Evolutionary conservation across 306 rosid genomes (phyloP).

Genomic region (Begonia fuchsioides): DNA sequence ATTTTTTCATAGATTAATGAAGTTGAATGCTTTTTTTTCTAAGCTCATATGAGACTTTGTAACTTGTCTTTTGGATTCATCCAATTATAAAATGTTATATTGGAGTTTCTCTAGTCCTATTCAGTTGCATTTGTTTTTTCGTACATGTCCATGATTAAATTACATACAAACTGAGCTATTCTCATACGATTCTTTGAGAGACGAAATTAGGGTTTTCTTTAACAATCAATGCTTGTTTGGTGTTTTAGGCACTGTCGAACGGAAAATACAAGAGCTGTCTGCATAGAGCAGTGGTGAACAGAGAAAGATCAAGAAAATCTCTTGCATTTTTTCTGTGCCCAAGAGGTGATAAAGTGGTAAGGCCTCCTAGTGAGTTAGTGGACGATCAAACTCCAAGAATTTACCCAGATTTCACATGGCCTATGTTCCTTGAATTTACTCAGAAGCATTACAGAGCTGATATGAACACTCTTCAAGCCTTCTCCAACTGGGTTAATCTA

Average conservation of each 20-base stretch:
- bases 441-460: conserved; percentile 90
- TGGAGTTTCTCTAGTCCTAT: no score
- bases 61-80: no score
- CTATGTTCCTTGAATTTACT: conserved; percentile 70
- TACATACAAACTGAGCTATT: no score
- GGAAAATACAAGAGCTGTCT: conserved; percentile 89
- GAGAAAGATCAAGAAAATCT: conserved; percentile 56
- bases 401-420: conserved; percentile 96
- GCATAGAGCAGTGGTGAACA: conserved; percentile 98
- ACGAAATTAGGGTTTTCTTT: no score
- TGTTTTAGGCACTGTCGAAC: conserved; percentile 68
- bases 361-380: conserved; percentile 68
- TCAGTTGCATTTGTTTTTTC: no score
- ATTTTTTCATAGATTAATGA: no score
- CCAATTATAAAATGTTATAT: no score
- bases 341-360: conserved; percentile 58
- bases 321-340: conserved; percentile 95
- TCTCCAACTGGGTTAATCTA: conserved; percentile 57
- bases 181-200: no score
- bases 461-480: conserved; percentile 64
- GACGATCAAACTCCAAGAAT: conserved; percentile 34
- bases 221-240: background rate
- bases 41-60: no score
- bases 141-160: no score
- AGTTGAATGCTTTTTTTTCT: no score